Evolutionary conservation across 1,284 basidiomycete species (phyloP).

Genomic region (Vanrija pseudolonga): DNA sequence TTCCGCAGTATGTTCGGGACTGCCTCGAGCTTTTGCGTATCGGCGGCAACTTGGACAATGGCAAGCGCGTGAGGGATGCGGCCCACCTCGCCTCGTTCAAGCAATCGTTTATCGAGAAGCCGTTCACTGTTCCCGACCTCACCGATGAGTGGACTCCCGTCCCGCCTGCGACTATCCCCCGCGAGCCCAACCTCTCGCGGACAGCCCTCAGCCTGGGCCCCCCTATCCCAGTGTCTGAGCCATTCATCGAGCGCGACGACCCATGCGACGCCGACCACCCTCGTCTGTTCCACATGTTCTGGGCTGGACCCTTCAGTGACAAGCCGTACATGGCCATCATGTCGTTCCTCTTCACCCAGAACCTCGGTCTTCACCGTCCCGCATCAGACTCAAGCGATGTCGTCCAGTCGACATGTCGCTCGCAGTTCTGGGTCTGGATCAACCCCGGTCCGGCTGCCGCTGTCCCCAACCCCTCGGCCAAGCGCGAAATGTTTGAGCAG

Average conservation of each 20-base stretch:
- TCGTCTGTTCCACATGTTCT: slow-evolving; percentile 78
- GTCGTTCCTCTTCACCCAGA: slow-evolving; percentile 76
- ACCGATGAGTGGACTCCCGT: slow-evolving; percentile 7
- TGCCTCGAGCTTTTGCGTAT: slow-evolving; percentile 68
- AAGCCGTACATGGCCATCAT: slow-evolving; percentile 74
- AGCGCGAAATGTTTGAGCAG: slow-evolving; percentile 62
- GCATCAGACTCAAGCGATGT: slow-evolving; percentile 22
- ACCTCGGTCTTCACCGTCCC: slow-evolving; percentile 62
- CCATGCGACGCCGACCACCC: slow-evolving; percentile 68
- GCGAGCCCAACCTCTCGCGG: slow-evolving; percentile 27
- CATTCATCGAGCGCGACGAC: slow-evolving; percentile 41
- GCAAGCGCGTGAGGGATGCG: slow-evolving; percentile 58
- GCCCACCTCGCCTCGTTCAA: slow-evolving; percentile 60
- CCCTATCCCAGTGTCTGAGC: slow-evolving; percentile 27
- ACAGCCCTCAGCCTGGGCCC: slow-evolving; percentile 34
- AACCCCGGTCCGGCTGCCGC: slow-evolving; percentile 65
- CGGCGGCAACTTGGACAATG: slow-evolving; percentile 63
- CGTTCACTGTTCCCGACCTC: background rate
- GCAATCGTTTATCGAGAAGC: slow-evolving; percentile 55
- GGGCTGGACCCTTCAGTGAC: slow-evolving; percentile 78
- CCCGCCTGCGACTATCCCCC: slow-evolving; percentile 10
- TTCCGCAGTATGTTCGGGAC: slow-evolving; percentile 66
- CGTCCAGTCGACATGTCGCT: slow-evolving; percentile 57
- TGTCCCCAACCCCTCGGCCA: slow-evolving; percentile 66
- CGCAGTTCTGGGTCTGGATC: slow-evolving; percentile 85